Percentiles rank a stretch among this genome's conserved stretches.
phyloP scores from a whole-genome alignment of 345 rosid species.

The Euphorbia tirucalli region DNA sequence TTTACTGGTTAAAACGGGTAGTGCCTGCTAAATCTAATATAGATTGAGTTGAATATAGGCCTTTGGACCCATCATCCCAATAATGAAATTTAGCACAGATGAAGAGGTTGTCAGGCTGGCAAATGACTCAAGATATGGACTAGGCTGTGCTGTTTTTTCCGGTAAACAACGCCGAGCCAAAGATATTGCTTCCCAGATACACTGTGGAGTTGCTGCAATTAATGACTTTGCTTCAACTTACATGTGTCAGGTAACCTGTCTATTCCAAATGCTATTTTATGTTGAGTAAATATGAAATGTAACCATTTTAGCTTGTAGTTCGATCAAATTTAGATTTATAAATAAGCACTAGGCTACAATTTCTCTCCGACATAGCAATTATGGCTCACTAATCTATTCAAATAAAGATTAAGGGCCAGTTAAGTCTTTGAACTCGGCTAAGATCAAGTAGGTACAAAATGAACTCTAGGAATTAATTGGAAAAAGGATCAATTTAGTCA shows the following conservation, averaged over 20 bases:
- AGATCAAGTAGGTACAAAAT: not conserved
- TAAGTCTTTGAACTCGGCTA: not conserved
- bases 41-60: slow-evolving; percentile 48
- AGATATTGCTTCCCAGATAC: slow-evolving; percentile 78
- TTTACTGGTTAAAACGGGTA: not conserved
- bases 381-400: too few species aligned
- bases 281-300: too few species aligned
- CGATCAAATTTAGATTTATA: not conserved
- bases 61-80: slow-evolving; percentile 98
- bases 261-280: not conserved
- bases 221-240: slow-evolving; percentile 90
- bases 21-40: slow-evolving; percentile 6
- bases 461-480: too few species aligned
- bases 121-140: slow-evolving; percentile 89
- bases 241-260: slow-evolving; percentile 82
- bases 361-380: too few species aligned
- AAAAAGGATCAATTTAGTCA: too few species aligned
- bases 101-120: slow-evolving; percentile 88
- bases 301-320: not conserved
- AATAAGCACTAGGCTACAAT: too few species aligned
- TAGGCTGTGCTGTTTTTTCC: slow-evolving; percentile 93
- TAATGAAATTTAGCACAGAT: slow-evolving; percentile 86
- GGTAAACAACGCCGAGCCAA: slow-evolving; percentile 75
- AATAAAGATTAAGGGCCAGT: not conserved
- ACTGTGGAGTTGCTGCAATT: slow-evolving; percentile 85